These are phyloP conservation scores for Cladophialophora yegresii DNA, from an alignment of 2,329 filamentous ascomycete genomes.

Conservation along the genomic window DNA sequence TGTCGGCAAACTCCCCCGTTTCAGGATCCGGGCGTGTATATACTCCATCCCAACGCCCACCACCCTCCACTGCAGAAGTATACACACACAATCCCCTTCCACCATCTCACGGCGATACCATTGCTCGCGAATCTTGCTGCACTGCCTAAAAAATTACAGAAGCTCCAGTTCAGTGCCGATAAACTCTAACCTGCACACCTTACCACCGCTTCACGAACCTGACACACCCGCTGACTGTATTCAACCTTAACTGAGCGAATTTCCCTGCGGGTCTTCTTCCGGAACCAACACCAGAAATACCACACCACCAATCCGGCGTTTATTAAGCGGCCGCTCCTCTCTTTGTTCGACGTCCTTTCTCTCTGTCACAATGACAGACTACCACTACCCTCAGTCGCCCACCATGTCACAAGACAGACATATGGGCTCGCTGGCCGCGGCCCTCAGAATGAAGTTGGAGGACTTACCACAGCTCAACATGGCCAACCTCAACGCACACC, in stretches of 20 bases:
- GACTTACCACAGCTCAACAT: constrained; percentile 33
- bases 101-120: constrained; percentile 7
- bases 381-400: constrained; percentile 30
- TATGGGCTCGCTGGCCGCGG: constrained; percentile 35
- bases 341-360: constrained; percentile 5
- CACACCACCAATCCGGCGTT: neutral
- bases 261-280: neutral
- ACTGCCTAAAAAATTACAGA: neutral
- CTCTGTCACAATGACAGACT: constrained; percentile 26
- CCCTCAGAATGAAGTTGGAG: constrained; percentile 33
- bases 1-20: constrained; percentile 28
- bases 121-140: neutral
- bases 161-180: neutral
- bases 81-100: constrained; percentile 1
- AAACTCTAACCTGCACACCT: neutral
- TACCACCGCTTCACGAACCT: neutral
- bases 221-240: constrained; percentile 26
- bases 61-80: neutral
- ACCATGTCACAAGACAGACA: constrained; percentile 32
- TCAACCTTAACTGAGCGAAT: constrained; percentile 10
- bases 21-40: constrained; percentile 25
- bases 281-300: constrained; percentile 1
- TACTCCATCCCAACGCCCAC: constrained; percentile 27
- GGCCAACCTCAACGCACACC: constrained; percentile 26
- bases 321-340: constrained; percentile 9